Base-by-base conservation (phyloP, 306 rosid genomes). In the Mucuna pruriens region DNA sequence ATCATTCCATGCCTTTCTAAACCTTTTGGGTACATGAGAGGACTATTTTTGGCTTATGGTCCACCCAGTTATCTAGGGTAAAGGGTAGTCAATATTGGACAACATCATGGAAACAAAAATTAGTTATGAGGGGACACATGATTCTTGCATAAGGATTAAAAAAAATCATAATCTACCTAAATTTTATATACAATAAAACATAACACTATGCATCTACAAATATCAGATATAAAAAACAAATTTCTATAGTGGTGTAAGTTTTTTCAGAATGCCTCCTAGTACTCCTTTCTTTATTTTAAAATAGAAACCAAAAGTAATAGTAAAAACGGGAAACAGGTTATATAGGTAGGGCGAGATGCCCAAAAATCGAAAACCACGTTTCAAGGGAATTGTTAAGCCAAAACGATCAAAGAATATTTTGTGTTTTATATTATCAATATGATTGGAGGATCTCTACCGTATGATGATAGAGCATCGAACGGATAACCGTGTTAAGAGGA, bases 291-390 rank as follows among this genome's bases (percentile, higher is more conserved):
- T 15, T 31, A 5, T 48, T 44, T 33, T 1, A 9, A 25, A 57
- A 44, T 25, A 66, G 16, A 29, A 16, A 73, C 51, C 10, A n/a
- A 51, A 10, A 25, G 33, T 38, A 49, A 76, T 48, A 36, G 75
- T 62, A 71, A 83, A 83, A 77, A 48, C 2, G 25, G 66, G 71
- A 66, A 85, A 72, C 69, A 72, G 57, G 77, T 65, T 46, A 71
- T 16, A 17, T 9, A 7, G 61, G 78, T 20, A 16, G 55, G 48
- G 76, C 13, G 78, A 22, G 71, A 12, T 16, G 55, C 17, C 76
- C 79, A 64, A 20, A 77, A 66, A 51, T 0, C 3, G 88, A 82
- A 66, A 82, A 63, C 36, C 84, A 85, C 88, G 8, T 74, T 4
- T 57, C 84, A 66, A 77, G 17, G 70, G 74, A 45, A 39, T 57